These are phyloP conservation scores for Magnaporthiopsis poae DNA, from an alignment of 2,329 filamentous ascomycete species.

Conservation along the genomic window DNA sequence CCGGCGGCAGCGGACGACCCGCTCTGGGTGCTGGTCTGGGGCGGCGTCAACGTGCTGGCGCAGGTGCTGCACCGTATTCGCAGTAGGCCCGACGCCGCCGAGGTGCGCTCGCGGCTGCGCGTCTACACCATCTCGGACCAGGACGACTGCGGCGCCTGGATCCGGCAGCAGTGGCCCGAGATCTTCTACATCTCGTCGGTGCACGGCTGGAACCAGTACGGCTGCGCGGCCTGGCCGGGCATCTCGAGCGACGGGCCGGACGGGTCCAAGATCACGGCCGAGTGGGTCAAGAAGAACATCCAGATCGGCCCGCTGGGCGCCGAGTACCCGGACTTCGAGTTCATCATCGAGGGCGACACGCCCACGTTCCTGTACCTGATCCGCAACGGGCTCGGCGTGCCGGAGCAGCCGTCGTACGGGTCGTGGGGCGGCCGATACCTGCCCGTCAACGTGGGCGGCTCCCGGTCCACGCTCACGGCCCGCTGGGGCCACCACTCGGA, in stretches of 20 bases:
- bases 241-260: slow-evolving; percentile 41
- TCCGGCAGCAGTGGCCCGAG: slow-evolving; percentile 38
- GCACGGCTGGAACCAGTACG: slow-evolving; percentile 41
- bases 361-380: slow-evolving; percentile 31
- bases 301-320: slow-evolving; percentile 33
- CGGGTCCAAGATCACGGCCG: slow-evolving; percentile 28
- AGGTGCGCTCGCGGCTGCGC: slow-evolving; percentile 29
- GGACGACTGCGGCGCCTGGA: slow-evolving; percentile 41
- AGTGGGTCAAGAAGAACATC: slow-evolving; percentile 37
- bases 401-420: slow-evolving; percentile 30
- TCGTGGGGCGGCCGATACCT: slow-evolving; percentile 32
- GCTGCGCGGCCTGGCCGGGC: slow-evolving; percentile 37
- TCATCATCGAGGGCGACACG: slow-evolving; percentile 39
- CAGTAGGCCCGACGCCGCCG: slow-evolving; percentile 20
- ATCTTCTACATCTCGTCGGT: slow-evolving; percentile 39
- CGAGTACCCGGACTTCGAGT: slow-evolving; percentile 31
- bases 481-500: slow-evolving; percentile 21
- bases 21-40: slow-evolving; percentile 40
- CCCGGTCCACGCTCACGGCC: slow-evolving; percentile 1
- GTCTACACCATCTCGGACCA: slow-evolving; percentile 44
- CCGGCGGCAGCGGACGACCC: slow-evolving; percentile 21
- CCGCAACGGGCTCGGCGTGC: slow-evolving; percentile 29
- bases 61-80: slow-evolving; percentile 32
- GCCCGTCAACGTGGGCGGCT: slow-evolving; percentile 14
- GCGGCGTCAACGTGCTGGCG: slow-evolving; percentile 38